Evolutionary conservation across 2,329 filamentous ascomycete genomes (phyloP).

Genomic region (Cytospora leucostoma): DNA sequence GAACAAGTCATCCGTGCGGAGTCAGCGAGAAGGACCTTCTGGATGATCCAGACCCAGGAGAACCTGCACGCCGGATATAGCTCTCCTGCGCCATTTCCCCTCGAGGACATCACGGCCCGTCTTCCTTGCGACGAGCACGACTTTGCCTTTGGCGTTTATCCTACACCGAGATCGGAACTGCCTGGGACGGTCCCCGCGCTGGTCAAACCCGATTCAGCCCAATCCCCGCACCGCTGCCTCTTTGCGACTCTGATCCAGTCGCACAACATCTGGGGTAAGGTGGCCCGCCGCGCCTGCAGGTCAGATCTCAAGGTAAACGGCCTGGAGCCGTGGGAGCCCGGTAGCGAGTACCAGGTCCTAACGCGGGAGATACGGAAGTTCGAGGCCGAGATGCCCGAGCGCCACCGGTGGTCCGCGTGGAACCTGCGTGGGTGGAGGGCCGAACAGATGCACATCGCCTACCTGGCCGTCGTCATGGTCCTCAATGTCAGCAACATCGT

Average conservation of each 20-base stretch:
- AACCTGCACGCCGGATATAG: conserved; percentile 41
- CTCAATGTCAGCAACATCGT: conserved; percentile 41
- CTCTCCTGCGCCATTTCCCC: conserved; percentile 38
- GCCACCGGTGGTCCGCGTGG: conserved; percentile 40
- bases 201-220: conserved; percentile 32
- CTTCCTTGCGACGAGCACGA: conserved; percentile 42
- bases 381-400: conserved; percentile 36
- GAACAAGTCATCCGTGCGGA: conserved; percentile 39
- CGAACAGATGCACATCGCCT: conserved; percentile 40
- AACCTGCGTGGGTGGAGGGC: conserved; percentile 41
- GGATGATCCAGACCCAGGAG: conserved; percentile 42
- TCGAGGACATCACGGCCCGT: conserved; percentile 39
- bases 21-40: conserved; percentile 40
- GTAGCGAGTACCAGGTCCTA: conserved; percentile 34
- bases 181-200: conserved; percentile 37
- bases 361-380: conserved; percentile 31
- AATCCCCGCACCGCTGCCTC: conserved; percentile 35
- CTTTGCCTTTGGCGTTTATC: conserved; percentile 40
- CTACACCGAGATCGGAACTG: conserved; percentile 37
- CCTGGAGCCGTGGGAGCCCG: conserved; percentile 31
- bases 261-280: conserved; percentile 41
- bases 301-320: conserved; percentile 24
- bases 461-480: conserved; percentile 40
- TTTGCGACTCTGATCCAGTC: conserved; percentile 43
- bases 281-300: conserved; percentile 36